Base-by-base conservation (phyloP, 2,329 filamentous ascomycete species). In the Beauveria medogensis region DNA sequence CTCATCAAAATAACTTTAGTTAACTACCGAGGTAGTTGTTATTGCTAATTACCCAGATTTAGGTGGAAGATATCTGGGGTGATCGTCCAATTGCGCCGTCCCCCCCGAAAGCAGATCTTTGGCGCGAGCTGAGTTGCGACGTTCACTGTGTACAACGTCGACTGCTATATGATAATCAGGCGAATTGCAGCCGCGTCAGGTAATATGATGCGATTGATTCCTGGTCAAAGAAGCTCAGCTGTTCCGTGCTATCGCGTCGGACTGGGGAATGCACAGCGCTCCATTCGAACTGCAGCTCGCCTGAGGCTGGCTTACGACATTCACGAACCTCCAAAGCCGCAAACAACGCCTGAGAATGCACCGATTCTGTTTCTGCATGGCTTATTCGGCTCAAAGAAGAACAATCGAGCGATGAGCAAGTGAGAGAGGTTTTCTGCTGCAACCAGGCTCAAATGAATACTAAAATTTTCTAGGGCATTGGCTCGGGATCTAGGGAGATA, bases 331-430 rank as follows among this genome's bases (percentile, higher is more conserved):
- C 67, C 76, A 1, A 78, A 77, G 55, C 67, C 68, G 7, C 64
- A 60, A 47, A 71, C 73, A 2, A 72, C 74, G 28, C 70, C 73
- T 59, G 72, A 78, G 69, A 70, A 73, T 62, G 74, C 76, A 44
- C 90, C 92, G 2, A 91, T 97, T 65, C 75, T 97, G 64, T 89
- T 97, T 66, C 84, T 97, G 69, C 93, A 97, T 72, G 93, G 94
- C 1, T 80, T 97, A 12, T 97, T 97, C 70, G 93, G 93, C 22
- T 96, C 91, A 43, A 96, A 95, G 78, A 92, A 91, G 78, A 97
- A 97, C 72, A 96, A 97, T 72, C 82, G 92, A 73, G 90, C 83
- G 69, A 94, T 97, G 64, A 95, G 92, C 88, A 96, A 92, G 93
- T 96, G 79, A 73, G 88, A 77, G 54, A 50, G 34, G 34, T 53